Evolutionary conservation across 768 basidiomycete genomes (phyloP).

Genomic region (Gyrodon lividus): DNA sequence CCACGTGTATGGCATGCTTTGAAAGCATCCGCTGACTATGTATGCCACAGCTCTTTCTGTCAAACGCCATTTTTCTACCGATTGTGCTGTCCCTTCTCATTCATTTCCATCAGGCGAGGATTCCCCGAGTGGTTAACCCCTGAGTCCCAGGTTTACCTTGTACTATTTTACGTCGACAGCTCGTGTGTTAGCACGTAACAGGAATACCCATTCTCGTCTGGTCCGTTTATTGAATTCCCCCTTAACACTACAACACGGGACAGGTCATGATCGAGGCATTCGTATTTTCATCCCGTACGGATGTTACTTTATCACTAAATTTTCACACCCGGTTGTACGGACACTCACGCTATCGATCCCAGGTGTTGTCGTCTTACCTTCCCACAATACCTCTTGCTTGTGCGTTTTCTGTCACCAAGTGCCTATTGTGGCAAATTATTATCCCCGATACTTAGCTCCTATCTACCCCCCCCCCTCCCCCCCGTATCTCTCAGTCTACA

Average conservation of each 20-base stretch:
- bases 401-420: conserved; percentile 10
- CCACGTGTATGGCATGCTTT: conserved; percentile 25
- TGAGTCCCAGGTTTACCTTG: conserved; percentile 12
- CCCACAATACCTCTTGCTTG: conserved; percentile 17
- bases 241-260: background rate
- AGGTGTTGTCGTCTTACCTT: conserved; percentile 2
- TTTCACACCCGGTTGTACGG: conserved; percentile 15
- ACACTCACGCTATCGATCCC: conserved; percentile 14
- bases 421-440: conserved; percentile 15
- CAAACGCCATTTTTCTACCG: background rate
- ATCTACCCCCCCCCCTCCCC: conserved; percentile 6
- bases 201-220: conserved; percentile 12
- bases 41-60: conserved; percentile 6
- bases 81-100: conserved; percentile 13
- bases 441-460: conserved; percentile 22
- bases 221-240: conserved; percentile 16
- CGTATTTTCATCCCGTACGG: conserved; percentile 8
- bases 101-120: conserved; percentile 14
- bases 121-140: conserved; percentile 17
- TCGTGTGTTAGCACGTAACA: conserved; percentile 22
- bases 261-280: background rate
- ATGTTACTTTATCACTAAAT: conserved; percentile 4
- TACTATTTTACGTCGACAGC: conserved; percentile 29
- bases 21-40: conserved; percentile 7
- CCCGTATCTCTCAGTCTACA: background rate